Evolutionary conservation across 2,329 filamentous ascomycete species (phyloP).

Genomic region (Ceratocystis smalleyi): DNA sequence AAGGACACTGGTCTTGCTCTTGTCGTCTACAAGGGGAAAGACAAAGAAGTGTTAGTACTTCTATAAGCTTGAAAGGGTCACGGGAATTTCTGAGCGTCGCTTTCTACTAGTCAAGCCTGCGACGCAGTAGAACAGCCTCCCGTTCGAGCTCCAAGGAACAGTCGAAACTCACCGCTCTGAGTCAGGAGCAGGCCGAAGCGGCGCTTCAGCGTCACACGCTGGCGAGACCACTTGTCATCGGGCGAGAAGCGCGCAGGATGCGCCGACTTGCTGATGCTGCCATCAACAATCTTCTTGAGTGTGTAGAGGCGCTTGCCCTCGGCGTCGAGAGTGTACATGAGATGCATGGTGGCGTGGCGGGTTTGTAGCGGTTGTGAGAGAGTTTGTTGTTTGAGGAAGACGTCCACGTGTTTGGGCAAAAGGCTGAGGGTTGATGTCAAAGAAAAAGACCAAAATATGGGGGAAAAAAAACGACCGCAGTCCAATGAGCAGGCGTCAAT

Average conservation of each 20-base stretch:
- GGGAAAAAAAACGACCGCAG: not conserved
- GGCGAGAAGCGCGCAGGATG: conserved; percentile 94
- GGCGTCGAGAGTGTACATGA: conserved; percentile 70
- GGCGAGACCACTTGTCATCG: conserved; percentile 96
- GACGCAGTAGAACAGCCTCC: not conserved
- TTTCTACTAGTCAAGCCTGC: not conserved
- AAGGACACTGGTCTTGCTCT: conserved; percentile 16
- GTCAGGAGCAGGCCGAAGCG: conserved; percentile 78
- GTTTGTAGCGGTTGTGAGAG: conserved; percentile 1
- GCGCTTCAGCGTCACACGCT: conserved; percentile 89
- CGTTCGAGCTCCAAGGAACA: not conserved
- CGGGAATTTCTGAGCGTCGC: not conserved
- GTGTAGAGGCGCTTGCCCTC: conserved; percentile 86
- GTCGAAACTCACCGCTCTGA: conserved; percentile 43
- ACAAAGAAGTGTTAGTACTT: not conserved
- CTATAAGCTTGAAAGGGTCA: not conserved
- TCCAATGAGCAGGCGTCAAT: not conserved
- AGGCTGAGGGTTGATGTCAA: not conserved
- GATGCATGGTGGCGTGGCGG: conserved; percentile 34
- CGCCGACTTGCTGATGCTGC: conserved; percentile 84
- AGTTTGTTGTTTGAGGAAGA: not conserved
- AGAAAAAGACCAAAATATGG: not conserved
- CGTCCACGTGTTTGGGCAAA: not conserved
- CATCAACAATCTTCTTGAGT: conserved; percentile 72
- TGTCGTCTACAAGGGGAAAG: conserved; percentile 2